Evolutionary conservation across 768 basidiomycete genomes (phyloP).

Genomic region (Terana coerulea): DNA sequence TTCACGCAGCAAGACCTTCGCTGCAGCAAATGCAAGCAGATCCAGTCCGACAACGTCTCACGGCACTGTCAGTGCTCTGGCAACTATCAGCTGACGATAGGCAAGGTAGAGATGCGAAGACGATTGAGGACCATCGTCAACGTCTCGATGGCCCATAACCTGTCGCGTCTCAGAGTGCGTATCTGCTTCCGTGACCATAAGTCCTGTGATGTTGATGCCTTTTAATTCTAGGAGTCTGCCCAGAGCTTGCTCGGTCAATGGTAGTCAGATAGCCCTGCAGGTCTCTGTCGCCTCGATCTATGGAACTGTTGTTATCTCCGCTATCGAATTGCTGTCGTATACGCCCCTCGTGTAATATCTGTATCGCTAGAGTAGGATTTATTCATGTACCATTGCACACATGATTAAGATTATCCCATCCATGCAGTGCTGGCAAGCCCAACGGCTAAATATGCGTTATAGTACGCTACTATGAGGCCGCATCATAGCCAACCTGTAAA

Average conservation of each 20-base stretch:
- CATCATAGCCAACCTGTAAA: slow-evolving; percentile 4
- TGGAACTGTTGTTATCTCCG: not conserved
- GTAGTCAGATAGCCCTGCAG: not conserved
- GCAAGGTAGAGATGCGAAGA: slow-evolving; percentile 66
- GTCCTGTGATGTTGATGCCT: too few species aligned
- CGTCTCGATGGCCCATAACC: slow-evolving; percentile 70
- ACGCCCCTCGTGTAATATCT: not conserved
- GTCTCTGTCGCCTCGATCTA: not conserved
- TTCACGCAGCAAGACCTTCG: slow-evolving; percentile 89
- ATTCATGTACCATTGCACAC: not conserved
- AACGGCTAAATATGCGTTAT: too few species aligned
- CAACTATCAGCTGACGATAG: slow-evolving; percentile 67
- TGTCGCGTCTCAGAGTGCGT: slow-evolving; percentile 63
- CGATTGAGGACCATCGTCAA: slow-evolving; percentile 81
- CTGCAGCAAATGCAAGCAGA: slow-evolving; percentile 86
- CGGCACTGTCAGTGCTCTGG: slow-evolving; percentile 88
- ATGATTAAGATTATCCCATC: not conserved
- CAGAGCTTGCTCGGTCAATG: not conserved
- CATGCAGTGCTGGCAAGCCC: too few species aligned
- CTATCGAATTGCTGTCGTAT: slow-evolving; percentile 2
- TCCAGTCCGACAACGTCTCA: slow-evolving; percentile 85
- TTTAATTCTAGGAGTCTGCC: not conserved
- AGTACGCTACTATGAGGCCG: not conserved
- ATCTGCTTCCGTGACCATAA: too few species aligned
- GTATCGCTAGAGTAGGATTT: not conserved